A percentile compares a stretch with the other conserved stretches of the same genome.
Conservation (phyloP, 2,329 filamentous ascomycete species). For the Rhinocladiella similis region DNA sequence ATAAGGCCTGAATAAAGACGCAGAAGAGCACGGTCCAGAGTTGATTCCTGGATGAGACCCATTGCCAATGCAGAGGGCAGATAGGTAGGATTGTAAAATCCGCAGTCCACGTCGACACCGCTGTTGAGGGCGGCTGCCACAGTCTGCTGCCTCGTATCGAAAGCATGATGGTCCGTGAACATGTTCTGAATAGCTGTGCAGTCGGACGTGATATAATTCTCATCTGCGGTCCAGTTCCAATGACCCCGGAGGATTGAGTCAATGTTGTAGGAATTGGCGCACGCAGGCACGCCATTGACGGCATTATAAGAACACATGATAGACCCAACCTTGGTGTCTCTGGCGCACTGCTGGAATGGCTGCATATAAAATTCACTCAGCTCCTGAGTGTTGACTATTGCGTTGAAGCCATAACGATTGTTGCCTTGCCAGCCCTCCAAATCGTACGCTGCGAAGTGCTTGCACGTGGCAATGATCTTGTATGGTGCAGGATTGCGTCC, state of each 20-base stretch:
- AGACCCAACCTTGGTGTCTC: conserved; percentile 52
- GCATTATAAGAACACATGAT: conserved; percentile 65
- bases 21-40: conserved; percentile 47
- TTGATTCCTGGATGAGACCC: conserved; percentile 45
- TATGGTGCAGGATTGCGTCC: conserved; percentile 40
- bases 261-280: conserved; percentile 62
- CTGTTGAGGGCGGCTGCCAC: conserved; percentile 50
- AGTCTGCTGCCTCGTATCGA: conserved; percentile 42
- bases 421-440: conserved; percentile 49
- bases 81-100: conserved; percentile 46
- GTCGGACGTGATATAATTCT: conserved; percentile 65
- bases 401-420: conserved; percentile 52
- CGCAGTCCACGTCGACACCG: conserved; percentile 56
- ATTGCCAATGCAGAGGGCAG: conserved; percentile 44
- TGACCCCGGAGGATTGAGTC: conserved; percentile 63
- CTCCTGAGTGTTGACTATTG: conserved; percentile 55
- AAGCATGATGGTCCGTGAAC: conserved; percentile 41
- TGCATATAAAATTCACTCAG: conserved; percentile 58
- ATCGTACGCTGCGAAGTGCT: conserved; percentile 61
- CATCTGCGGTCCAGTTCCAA: conserved; percentile 62
- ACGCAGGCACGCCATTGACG: conserved; percentile 65
- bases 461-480: conserved; percentile 57
- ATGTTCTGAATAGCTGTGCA: conserved; percentile 64
- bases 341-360: conserved; percentile 63
- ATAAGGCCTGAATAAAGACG: conserved; percentile 52